These are phyloP conservation scores for Dentipellis sp. DNA, from an alignment of 768 basidiomycete species.

Conservation along the genomic window DNA sequence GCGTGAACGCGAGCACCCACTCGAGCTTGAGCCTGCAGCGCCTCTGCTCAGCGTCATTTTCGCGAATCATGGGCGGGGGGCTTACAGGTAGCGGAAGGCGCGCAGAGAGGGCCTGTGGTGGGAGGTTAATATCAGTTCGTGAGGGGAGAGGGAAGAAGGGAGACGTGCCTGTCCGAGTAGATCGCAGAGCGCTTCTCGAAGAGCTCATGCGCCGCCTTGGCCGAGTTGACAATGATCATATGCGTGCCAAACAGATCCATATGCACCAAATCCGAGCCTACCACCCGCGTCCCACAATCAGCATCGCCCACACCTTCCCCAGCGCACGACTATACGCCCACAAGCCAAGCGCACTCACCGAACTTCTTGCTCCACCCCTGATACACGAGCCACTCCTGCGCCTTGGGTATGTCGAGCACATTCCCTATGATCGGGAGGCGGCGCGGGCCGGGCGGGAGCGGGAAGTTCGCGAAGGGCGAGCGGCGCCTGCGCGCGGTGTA, in stretches of 20 bases:
- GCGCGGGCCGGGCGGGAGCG: slow-evolving; percentile 12
- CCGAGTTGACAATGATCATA: slow-evolving; percentile 28
- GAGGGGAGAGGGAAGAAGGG: background rate
- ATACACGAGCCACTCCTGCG: slow-evolving; percentile 9
- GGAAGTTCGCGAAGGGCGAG: background rate
- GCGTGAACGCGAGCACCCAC: background rate
- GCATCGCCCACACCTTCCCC: too few species aligned
- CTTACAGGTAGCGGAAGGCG: background rate
- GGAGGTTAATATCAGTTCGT: background rate
- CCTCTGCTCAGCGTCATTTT: background rate
- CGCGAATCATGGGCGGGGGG: background rate
- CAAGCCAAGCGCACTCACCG: slow-evolving; percentile 5
- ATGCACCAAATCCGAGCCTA: slow-evolving; percentile 2
- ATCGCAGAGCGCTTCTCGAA: slow-evolving; percentile 4
- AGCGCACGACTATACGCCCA: too few species aligned
- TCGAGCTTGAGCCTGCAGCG: slow-evolving; percentile 12
- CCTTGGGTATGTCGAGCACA: slow-evolving; percentile 8
- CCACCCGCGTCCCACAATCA: background rate
- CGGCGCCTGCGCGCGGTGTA: background rate
- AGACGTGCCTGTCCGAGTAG: slow-evolving; percentile 2
- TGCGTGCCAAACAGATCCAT: background rate
- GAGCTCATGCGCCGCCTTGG: slow-evolving; percentile 4
- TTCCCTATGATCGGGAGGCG: slow-evolving; percentile 12
- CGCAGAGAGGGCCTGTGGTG: background rate
- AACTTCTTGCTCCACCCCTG: slow-evolving; percentile 11